Evolutionary conservation across 208 protist genomes (phyloP), one percentile per base, ranked within the genome.

Genomic region (Acanthamoeba culbertsoni): DNA sequence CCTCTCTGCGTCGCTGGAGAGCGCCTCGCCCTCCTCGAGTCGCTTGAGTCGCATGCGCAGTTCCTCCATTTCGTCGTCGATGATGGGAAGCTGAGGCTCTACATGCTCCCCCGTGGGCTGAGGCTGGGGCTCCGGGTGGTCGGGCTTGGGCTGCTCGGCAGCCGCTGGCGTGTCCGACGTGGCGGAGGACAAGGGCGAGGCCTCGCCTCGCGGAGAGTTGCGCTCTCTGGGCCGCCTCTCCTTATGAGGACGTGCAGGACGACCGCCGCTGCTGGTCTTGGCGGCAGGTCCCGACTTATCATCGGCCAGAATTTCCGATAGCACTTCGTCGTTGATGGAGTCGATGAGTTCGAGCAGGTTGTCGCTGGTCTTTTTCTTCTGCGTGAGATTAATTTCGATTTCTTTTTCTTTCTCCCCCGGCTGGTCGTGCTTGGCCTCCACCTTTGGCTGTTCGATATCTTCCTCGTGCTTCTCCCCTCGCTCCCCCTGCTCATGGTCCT

Each of bases 1-100:
- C 23, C 37, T 48, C 40, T 79, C 31, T 59, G 51, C 16, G 12
- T 43, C 33, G 68, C 18, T 79, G 68, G 26, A 7, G 1, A 79
- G 8, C 1, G 10, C 42, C 6, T 48, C 68, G 42, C 68, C 68
- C 68, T 79, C 40, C 18, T 79, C 68, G 20, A 79, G 68, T 6
- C 68, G 68, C 68, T 79, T 43, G 42, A 79, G 68, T 33, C 68
- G 68, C 37, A 79, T 43, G 35, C 68, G 68, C 20, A 79, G 42
- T 26, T 79, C 68, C 68, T 79, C 68, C 68, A 79, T 79, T 35
- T 79, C 68, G 42, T 79, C 68, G 37, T 79, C 68, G 18, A 79
- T 48, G 37, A 79, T n/a, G 68, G 68, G 68, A 4, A 79, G 68
- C 12, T 79, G 40, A 10, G 68, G 68, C 42, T 79, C 68, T 4